Base-by-base conservation (phyloP, 1,284 basidiomycete species). In the Pseudozyma flocculosa region DNA sequence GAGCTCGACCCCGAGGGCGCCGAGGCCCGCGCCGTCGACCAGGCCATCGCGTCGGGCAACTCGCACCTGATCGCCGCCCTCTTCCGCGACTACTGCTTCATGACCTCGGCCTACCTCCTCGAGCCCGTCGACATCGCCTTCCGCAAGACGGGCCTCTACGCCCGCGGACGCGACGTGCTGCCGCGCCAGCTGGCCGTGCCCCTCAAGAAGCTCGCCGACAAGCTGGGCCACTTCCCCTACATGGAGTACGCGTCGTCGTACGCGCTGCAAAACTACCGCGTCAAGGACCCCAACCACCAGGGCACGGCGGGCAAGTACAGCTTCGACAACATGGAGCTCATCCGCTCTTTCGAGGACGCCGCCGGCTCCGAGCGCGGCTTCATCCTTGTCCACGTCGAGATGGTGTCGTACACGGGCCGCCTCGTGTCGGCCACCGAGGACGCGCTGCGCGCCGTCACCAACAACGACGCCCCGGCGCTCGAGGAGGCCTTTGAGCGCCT, bases 41-140 rank as follows among this genome's bases (percentile, higher is more conserved):
- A 53, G 0, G 68, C 61, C 4, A 68, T 65, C 45, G 56, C 44
- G 32, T 43, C 45, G 2, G 59, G 55, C 2, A 48, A 73, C 41
- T 57, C 59, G 15, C 65, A 56, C 23, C 50, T 75, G 9, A 51
- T 76, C n/a, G 63, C 66, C 10, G 73, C 73, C n/a, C 61, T 76
- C n/a, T 76, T 76, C 54, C 50, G 73, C 2, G 73, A 76, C 40
- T 72, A 65, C 55, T 72, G 73, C 54, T 76, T 76, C 37, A 50
- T 59, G 1, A 73, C 72, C 2, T 70, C 66, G 11, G 73, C 73
- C 3, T 76, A 76, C 40, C 62, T 76, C 15, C 50, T 76, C 19
- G 73, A 76, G 51, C 73, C 73, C 3, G 64, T 68, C 24, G 73
- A 76, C 43, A 48, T 45, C 0, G 48, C 56, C 5, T 76, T 55